Percentiles rank a stretch among this genome's conserved stretches.
Conservation (phyloP, 768 basidiomycete genomes). For the Hydnomerulius pinastri region DNA sequence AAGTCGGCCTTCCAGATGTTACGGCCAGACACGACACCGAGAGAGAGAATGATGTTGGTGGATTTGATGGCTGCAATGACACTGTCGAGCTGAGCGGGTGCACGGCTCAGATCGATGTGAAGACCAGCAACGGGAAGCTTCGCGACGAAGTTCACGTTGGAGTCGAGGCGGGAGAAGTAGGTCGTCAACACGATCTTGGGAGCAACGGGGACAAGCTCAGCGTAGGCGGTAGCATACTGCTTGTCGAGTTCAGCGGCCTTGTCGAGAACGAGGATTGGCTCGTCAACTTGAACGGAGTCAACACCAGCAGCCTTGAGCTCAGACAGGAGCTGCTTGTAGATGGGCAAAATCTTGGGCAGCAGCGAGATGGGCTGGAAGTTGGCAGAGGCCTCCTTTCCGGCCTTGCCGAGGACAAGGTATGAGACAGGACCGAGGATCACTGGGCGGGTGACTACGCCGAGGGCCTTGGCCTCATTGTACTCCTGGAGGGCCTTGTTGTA, state of each 20-base stretch:
- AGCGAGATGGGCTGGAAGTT: slow-evolving; percentile 91
- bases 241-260: slow-evolving; percentile 72
- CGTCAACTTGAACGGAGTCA: slow-evolving; percentile 94
- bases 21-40: slow-evolving; percentile 96
- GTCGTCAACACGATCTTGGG: slow-evolving; percentile 95
- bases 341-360: slow-evolving; percentile 83
- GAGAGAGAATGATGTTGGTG: slow-evolving; percentile 80
- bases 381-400: slow-evolving; percentile 76
- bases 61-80: slow-evolving; percentile 83
- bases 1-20: slow-evolving; percentile 99
- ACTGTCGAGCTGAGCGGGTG: slow-evolving; percentile 82
- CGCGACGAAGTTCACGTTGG: slow-evolving; percentile 83
- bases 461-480: slow-evolving; percentile 91
- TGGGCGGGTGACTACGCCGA: slow-evolving; percentile 89
- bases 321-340: slow-evolving; percentile 88
- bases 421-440: slow-evolving; percentile 95
- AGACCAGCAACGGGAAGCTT: slow-evolving; percentile 93
- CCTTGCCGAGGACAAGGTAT: slow-evolving; percentile 93
- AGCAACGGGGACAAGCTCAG: slow-evolving; percentile 75
- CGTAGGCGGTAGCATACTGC: slow-evolving; percentile 79
- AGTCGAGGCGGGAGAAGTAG: slow-evolving; percentile 95
- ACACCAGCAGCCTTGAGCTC: slow-evolving; percentile 94
- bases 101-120: slow-evolving; percentile 96
- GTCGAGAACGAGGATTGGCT: slow-evolving; percentile 95
- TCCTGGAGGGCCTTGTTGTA: slow-evolving; percentile 95